phyloP scores from a whole-genome alignment of 2,329 filamentous ascomycete species.

The Boeremia exigua region DNA sequence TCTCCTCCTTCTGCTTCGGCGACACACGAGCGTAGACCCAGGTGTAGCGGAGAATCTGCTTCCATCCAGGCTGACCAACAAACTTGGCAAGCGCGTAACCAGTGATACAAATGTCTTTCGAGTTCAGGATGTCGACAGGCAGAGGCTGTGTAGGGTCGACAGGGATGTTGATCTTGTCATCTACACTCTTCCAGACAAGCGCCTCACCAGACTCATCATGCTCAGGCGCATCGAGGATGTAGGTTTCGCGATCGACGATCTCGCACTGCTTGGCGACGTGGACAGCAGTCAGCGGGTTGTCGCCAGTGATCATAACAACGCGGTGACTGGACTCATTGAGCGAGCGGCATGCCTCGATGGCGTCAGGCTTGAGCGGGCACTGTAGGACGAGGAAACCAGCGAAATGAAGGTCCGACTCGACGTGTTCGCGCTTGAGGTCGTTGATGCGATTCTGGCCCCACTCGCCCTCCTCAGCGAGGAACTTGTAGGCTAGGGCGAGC shows the following conservation, averaged over 20 bases:
- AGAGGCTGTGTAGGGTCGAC: constrained; percentile 84
- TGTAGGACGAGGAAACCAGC: constrained; percentile 95
- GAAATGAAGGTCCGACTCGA: constrained; percentile 84
- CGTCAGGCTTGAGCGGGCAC: constrained; percentile 95
- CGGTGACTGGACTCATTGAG: constrained; percentile 98
- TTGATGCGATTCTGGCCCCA: constrained; percentile 86
- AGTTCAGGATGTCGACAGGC: constrained; percentile 78
- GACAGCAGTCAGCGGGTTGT: constrained; percentile 94
- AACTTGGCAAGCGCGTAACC: constrained; percentile 92
- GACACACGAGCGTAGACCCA: constrained; percentile 99
- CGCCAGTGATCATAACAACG: constrained; percentile 98
- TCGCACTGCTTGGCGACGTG: constrained; percentile 96
- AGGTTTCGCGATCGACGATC: constrained; percentile 92
- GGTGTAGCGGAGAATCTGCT: constrained; percentile 80
- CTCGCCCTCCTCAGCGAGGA: constrained; percentile 80
- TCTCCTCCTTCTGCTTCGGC: constrained; percentile 98
- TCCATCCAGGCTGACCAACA: constrained; percentile 77
- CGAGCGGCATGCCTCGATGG: constrained; percentile 92
- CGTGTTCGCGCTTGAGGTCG: constrained; percentile 89
- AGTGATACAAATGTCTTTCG: constrained; percentile 93
- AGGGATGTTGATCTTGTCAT: constrained; percentile 84
- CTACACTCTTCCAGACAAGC: constrained; percentile 92
- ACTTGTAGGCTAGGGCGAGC: constrained; percentile 91
- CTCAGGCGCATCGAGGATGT: constrained; percentile 95
- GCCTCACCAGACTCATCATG: constrained; percentile 80